These are phyloP conservation scores for Candida mesenterica DNA, from an alignment of 1,139 yeast species.

Conservation along the genomic window DNA sequence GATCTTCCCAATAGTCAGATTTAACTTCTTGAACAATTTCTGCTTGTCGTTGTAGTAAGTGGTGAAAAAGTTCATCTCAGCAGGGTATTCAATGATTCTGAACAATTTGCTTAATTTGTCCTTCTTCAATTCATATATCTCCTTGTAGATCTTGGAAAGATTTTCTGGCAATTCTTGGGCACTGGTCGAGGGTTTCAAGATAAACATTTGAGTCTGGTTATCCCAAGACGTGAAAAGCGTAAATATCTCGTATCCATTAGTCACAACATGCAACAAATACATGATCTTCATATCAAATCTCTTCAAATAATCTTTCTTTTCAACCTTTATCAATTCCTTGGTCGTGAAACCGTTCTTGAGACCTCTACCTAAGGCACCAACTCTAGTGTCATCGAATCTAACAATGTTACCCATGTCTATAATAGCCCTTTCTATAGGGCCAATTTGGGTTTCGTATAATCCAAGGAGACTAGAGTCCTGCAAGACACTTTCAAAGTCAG, in stretches of 20 bases:
- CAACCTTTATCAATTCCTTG: constrained; percentile 50
- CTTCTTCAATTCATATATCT: constrained; percentile 46
- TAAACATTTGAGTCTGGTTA: constrained; percentile 47
- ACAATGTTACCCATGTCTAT: constrained; percentile 77
- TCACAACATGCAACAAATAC: constrained; percentile 68
- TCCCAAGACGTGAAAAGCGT: constrained; percentile 71
- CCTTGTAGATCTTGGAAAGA: constrained; percentile 55
- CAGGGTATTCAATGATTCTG: constrained; percentile 50
- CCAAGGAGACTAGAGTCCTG: constrained; percentile 65
- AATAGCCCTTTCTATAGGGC: constrained; percentile 68
- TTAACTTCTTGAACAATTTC: constrained; percentile 54
- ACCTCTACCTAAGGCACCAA: constrained; percentile 87
- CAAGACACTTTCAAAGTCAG: constrained; percentile 61
- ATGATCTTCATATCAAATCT: constrained; percentile 59
- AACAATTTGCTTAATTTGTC: constrained; percentile 43
- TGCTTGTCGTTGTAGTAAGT: constrained; percentile 50
- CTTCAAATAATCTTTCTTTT: constrained; percentile 51
- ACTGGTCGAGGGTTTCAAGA: constrained; percentile 64
- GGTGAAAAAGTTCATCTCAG: constrained; percentile 51
- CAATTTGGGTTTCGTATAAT: constrained; percentile 73
- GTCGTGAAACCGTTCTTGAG: constrained; percentile 79
- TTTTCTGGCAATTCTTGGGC: constrained; percentile 63
- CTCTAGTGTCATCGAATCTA: constrained; percentile 61
- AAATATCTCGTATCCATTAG: constrained; percentile 76
- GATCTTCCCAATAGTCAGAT: constrained; percentile 52